Evolutionary conservation across 2,329 filamentous ascomycete species (phyloP), one percentile per base, ranked within the genome.

Genomic region (Microsporum audouinii): DNA sequence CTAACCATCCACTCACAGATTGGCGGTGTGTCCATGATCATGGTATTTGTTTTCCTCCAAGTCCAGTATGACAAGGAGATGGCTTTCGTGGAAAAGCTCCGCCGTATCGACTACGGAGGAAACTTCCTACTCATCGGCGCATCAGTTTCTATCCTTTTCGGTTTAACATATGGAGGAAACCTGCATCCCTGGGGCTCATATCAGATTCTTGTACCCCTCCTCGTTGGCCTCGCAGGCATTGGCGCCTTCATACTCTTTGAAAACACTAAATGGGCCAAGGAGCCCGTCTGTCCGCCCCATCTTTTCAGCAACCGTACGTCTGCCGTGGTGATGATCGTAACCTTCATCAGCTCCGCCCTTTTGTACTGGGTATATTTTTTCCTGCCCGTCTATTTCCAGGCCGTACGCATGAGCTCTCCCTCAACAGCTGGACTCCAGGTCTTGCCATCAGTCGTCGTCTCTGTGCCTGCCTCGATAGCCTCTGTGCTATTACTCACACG

Each of bases 251-350:
- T 63, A 23, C 23, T 58, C 31, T 59, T 62, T 17, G 57, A 62
- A 56, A 41, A 49, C 7, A 57, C 51, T n/a, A 12, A 38, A 29
- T 55, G 58, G 33, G 31, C 23, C 31, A 31, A n/a, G 51, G 68
- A 75, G 56, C 69, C 72, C 0, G 72, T 75, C 17, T 75, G 81
- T 63, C 77, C 78, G 1, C 68, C 70, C 0, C 67, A 69, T 27
- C 70, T 82, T 34, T 80, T 82, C 66, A 68, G 65, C 0, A 78
- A 77, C 65, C 71, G 75, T 2, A 79, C 77, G 10, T 67, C 67
- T 0, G 74, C 72, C 57, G 58, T 70, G 2, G 63, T 71, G 8
- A 74, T 71, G 1, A 76, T 78, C 59, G 58, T 79, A 1, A 69
- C 76, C 45, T 68, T 69, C 2, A 61, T 77, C 3, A 65, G 76